Evolutionary conservation across 2,329 filamentous ascomycete genomes (phyloP).

Genomic region (Fusarium incarnatum): DNA sequence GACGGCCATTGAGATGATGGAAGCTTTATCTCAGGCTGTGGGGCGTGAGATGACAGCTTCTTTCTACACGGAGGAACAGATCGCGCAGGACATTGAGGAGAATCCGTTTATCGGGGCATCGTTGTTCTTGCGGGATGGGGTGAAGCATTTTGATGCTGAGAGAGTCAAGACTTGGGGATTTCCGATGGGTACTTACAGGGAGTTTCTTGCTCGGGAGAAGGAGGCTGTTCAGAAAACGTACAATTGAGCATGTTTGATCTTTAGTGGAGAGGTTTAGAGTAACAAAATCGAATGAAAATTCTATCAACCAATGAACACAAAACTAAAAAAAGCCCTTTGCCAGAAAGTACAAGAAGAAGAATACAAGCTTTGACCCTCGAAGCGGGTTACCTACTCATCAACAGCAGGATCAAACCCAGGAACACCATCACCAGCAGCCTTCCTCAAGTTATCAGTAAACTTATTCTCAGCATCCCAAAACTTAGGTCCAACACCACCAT

Average conservation of each 20-base stretch:
- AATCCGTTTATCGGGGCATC: background rate
- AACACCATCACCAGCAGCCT: slow-evolving; percentile 22
- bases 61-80: background rate
- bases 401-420: slow-evolving; percentile 22
- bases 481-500: slow-evolving; percentile 15
- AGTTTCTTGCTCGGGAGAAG: background rate
- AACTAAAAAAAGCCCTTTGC: background rate
- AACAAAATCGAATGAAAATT: no score
- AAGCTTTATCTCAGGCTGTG: fast-evolving
- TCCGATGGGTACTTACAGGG: background rate
- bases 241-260: background rate
- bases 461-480: slow-evolving; percentile 18
- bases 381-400: background rate
- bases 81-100: fast-evolving
- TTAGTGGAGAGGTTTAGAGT: no score
- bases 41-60: background rate
- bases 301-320: background rate
- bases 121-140: background rate
- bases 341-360: background rate
- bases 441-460: slow-evolving; percentile 18
- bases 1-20: slow-evolving; percentile 1
- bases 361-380: no score
- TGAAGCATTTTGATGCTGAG: slow-evolving; percentile 1
- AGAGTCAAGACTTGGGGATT: background rate
- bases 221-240: background rate